Percentiles rank a stretch among this genome's conserved stretches.
These are phyloP conservation scores for Ogataea corticis DNA, from an alignment of 805 yeast genomes.

Conservation along the genomic window DNA sequence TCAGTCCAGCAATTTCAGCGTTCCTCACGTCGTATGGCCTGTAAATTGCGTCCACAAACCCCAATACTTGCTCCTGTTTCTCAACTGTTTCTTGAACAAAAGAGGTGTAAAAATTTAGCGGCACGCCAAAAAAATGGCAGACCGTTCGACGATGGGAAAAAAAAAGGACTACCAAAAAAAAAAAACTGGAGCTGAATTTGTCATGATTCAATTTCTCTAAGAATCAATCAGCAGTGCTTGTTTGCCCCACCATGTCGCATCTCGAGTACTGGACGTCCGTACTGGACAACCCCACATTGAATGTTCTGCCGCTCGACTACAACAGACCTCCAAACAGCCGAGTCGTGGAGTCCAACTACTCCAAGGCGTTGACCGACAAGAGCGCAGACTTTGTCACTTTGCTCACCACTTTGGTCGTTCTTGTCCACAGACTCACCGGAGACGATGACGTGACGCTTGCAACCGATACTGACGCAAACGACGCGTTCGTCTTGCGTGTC, in stretches of 20 bases:
- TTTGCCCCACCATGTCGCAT: constrained; percentile 9
- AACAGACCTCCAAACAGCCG: constrained; percentile 72
- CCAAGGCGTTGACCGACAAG: constrained; percentile 31
- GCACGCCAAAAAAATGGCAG: background rate
- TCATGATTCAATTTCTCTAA: background rate
- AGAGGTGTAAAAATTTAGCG: background rate
- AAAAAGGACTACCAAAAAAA: background rate
- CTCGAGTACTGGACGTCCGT: constrained; percentile 61
- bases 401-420: constrained; percentile 65
- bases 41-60: too few species aligned
- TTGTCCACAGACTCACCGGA: constrained; percentile 81
- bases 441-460: constrained; percentile 93
- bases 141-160: constrained; percentile 1
- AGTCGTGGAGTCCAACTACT: constrained; percentile 59
- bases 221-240: too few species aligned
- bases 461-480: constrained; percentile 50
- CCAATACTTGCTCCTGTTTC: background rate
- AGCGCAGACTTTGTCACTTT: constrained; percentile 47
- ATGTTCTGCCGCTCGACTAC: constrained; percentile 86
- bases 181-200: constrained; percentile 10
- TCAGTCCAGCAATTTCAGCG: background rate
- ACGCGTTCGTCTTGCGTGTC: constrained; percentile 64
- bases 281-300: constrained; percentile 78
- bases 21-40: background rate
- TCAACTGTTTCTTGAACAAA: background rate